A percentile compares a stretch with the other conserved stretches of the same genome.
phyloP scores from a whole-genome alignment of 805 yeast species.

The Candida adriatica region DNA sequence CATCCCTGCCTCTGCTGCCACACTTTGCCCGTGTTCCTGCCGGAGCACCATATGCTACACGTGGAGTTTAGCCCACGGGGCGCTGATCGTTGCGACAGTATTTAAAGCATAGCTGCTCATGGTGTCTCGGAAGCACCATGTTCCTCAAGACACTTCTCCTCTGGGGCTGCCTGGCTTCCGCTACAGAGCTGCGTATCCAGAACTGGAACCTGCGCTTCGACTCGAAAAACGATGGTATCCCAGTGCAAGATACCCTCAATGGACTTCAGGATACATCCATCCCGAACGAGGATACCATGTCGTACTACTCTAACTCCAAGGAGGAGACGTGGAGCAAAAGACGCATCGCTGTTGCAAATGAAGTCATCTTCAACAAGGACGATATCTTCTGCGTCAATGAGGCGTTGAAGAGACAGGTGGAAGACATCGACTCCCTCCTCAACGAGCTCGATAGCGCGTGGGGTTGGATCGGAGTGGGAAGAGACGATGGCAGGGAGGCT shows the following conservation, averaged over 20 bases:
- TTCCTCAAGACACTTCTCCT: too few species aligned
- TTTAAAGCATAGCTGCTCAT: too few species aligned
- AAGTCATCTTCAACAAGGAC: constrained; percentile 27
- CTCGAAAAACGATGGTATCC: constrained; percentile 10
- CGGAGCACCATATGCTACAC: too few species aligned
- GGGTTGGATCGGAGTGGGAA: constrained; percentile 37
- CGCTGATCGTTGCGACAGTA: too few species aligned
- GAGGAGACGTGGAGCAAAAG: constrained; percentile 31
- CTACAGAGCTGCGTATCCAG: too few species aligned
- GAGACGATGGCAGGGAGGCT: constrained; percentile 34
- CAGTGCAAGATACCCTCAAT: constrained; percentile 5
- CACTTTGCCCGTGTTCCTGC: too few species aligned
- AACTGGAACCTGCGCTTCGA: constrained; percentile 17
- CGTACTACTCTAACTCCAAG: constrained; percentile 21
- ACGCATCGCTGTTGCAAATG: constrained; percentile 29
- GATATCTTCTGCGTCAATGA: constrained; percentile 34
- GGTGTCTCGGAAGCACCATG: too few species aligned
- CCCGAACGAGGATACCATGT: constrained; percentile 8
- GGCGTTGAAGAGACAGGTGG: constrained; percentile 31
- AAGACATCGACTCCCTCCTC: constrained; percentile 27
- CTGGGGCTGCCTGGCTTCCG: too few species aligned
- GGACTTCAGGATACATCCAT: constrained; percentile 1
- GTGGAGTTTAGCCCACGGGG: too few species aligned
- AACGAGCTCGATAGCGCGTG: constrained; percentile 11
- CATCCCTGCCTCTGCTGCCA: too few species aligned